These are phyloP conservation scores for Phoma sp. DNA, from an alignment of 2,329 filamentous ascomycete species.

Conservation along the genomic window DNA sequence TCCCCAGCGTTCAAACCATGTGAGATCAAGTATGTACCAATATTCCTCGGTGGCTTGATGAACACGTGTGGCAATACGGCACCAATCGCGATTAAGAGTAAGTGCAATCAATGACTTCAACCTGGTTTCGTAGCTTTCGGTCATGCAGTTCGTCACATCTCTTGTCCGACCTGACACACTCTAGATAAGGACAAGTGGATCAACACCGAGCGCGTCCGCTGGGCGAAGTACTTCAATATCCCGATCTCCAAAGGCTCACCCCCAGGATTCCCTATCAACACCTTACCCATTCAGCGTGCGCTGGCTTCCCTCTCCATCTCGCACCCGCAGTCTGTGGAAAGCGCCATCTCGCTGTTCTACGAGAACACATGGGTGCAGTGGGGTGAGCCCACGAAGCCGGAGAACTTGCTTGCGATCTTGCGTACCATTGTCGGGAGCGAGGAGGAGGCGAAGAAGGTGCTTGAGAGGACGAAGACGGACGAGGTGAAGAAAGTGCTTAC, in stretches of 20 bases:
- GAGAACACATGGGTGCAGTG: slow-evolving; percentile 59
- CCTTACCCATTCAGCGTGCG: slow-evolving; percentile 59
- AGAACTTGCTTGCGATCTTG: slow-evolving; percentile 55
- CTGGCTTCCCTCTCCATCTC: slow-evolving; percentile 55
- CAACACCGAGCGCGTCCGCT: slow-evolving; percentile 59
- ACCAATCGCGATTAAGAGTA: slow-evolving; percentile 64
- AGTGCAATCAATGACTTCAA: slow-evolving; percentile 4
- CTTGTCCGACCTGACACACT: slow-evolving; percentile 10
- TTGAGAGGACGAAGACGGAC: slow-evolving; percentile 46
- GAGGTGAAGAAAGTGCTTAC: slow-evolving; percentile 56
- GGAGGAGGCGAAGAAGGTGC: slow-evolving; percentile 49
- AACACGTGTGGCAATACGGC: slow-evolving; percentile 60
- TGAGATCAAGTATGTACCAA: slow-evolving; percentile 63
- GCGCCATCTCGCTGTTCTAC: slow-evolving; percentile 56
- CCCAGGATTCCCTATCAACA: slow-evolving; percentile 60
- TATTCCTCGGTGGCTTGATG: slow-evolving; percentile 66
- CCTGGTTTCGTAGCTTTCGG: no score
- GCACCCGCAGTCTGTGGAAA: slow-evolving; percentile 50
- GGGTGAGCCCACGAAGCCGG: slow-evolving; percentile 53
- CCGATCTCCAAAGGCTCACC: slow-evolving; percentile 56
- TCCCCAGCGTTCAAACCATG: slow-evolving; percentile 61
- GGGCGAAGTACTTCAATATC: slow-evolving; percentile 60
- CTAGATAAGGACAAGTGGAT: slow-evolving; percentile 67
- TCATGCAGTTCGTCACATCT: no score
- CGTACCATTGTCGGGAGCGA: slow-evolving; percentile 54